Conservation (phyloP, 2,329 filamentous ascomycete genomes). For the Penicillium sp. region DNA sequence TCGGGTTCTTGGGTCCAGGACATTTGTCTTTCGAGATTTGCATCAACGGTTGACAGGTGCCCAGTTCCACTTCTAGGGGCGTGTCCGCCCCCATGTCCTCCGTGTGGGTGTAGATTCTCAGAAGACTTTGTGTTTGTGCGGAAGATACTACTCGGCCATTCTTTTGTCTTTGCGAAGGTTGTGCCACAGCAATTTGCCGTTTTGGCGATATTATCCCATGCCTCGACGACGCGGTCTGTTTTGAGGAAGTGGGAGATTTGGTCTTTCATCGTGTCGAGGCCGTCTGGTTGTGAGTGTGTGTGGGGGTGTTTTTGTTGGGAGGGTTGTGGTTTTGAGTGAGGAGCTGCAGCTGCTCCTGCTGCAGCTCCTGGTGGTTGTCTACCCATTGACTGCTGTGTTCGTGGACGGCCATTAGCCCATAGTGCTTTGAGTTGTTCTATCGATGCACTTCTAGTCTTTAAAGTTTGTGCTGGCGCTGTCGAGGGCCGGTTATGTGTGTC, state of each 20-base stretch:
- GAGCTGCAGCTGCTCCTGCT: not conserved
- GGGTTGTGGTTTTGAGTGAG: constrained; percentile 17
- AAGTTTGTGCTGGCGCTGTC: constrained; percentile 35
- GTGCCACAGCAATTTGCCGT: constrained; percentile 29
- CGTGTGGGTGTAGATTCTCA: constrained; percentile 18
- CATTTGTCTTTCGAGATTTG: constrained; percentile 35
- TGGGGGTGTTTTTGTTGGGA: not conserved
- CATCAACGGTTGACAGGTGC: not conserved
- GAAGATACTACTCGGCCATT: constrained; percentile 42
- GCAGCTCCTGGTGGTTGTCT: constrained; percentile 13
- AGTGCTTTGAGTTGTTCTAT: constrained; percentile 37
- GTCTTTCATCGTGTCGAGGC: constrained; percentile 38
- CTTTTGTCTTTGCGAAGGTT: constrained; percentile 26
- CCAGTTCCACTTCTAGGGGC: not conserved
- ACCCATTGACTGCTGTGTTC: constrained; percentile 24
- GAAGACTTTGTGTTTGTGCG: constrained; percentile 38
- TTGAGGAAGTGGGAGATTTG: constrained; percentile 44
- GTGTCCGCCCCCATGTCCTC: not conserved
- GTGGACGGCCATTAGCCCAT: constrained; percentile 27
- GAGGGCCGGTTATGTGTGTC: constrained; percentile 30
- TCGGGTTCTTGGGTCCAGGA: constrained; percentile 40
- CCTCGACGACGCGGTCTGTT: constrained; percentile 42
- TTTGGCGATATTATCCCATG: constrained; percentile 37
- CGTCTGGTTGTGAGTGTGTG: constrained; percentile 8
- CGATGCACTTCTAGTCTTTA: constrained; percentile 35